Conservation (phyloP, 768 basidiomycete genomes). For the Tricholoma matsutake region DNA sequence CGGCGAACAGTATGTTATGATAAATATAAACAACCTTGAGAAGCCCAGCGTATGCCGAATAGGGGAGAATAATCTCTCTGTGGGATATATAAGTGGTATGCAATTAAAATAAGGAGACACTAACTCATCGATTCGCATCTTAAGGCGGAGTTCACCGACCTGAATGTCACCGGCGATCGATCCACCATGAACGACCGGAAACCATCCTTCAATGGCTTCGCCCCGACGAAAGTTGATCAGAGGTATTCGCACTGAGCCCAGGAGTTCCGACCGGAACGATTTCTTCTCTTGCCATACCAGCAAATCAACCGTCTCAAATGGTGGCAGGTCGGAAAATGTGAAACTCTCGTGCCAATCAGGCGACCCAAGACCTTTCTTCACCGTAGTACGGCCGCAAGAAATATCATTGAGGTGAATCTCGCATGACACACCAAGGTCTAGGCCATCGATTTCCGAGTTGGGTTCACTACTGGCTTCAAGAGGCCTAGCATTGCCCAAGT, state of each 20-base stretch:
- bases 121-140: constrained; percentile 74
- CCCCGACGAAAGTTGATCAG: constrained; percentile 71
- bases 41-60: constrained; percentile 56
- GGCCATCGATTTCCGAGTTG: constrained; percentile 43
- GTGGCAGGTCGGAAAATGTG: constrained; percentile 70
- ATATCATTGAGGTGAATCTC: constrained; percentile 71
- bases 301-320: constrained; percentile 69
- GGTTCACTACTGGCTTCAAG: constrained; percentile 31
- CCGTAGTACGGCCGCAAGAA: constrained; percentile 70
- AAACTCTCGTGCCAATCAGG: constrained; percentile 87
- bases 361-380: constrained; percentile 61
- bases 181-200: constrained; percentile 60
- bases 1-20: neutral
- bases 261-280: constrained; percentile 45
- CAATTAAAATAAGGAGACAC: constrained; percentile 18
- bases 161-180: constrained; percentile 50
- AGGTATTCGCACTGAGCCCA: constrained; percentile 65
- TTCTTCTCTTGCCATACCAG: constrained; percentile 70
- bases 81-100: constrained; percentile 8
- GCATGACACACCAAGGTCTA: constrained; percentile 73
- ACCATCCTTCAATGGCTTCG: constrained; percentile 82
- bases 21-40: constrained; percentile 43
- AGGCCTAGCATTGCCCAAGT: constrained; percentile 54
- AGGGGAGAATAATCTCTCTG: constrained; percentile 80
- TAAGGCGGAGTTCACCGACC: constrained; percentile 73